Percentiles rank a stretch among this genome's conserved stretches.
phyloP scores from a whole-genome alignment of 2,329 filamentous ascomycete genomes.

The Ampelomyces quisqualis region DNA sequence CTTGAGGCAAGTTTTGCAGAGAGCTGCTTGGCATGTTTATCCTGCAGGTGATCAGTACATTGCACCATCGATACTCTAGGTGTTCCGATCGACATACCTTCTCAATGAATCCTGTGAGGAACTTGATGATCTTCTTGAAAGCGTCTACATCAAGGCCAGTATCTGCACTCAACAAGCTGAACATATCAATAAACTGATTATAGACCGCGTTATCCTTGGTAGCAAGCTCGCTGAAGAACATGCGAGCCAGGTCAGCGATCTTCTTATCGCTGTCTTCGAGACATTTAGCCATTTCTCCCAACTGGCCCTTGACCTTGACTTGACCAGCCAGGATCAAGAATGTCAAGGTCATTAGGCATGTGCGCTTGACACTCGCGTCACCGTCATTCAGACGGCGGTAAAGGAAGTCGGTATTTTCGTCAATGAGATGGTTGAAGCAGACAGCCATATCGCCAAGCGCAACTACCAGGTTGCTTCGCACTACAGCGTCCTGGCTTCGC shows the following conservation, averaged over 20 bases:
- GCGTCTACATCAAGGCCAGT: conserved; percentile 78
- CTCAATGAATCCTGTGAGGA: conserved; percentile 92
- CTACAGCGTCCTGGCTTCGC: conserved; percentile 85
- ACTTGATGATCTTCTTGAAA: conserved; percentile 83
- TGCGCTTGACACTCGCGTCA: conserved; percentile 89
- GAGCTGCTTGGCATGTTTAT: conserved; percentile 95
- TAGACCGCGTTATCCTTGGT: conserved; percentile 99
- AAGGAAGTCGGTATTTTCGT: conserved; percentile 97
- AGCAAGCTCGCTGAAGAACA: conserved; percentile 98
- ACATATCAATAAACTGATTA: conserved; percentile 99
- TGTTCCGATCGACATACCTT: conserved; percentile 64
- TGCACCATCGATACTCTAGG: background rate
- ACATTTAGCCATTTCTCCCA: conserved; percentile 99
- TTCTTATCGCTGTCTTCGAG: conserved; percentile 93
- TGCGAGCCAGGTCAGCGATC: conserved; percentile 88
- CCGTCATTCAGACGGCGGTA: conserved; percentile 89
- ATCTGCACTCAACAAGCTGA: conserved; percentile 85
- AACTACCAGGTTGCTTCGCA: conserved; percentile 93
- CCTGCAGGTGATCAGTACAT: conserved; percentile 55
- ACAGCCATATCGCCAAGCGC: conserved; percentile 98
- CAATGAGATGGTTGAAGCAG: conserved; percentile 98
- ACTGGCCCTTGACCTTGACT: conserved; percentile 98
- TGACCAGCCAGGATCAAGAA: conserved; percentile 96
- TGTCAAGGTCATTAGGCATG: conserved; percentile 96
- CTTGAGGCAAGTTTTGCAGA: conserved; percentile 89